A percentile compares a stretch with the other conserved stretches of the same genome.
Conservation (phyloP, 2,329 filamentous ascomycete species). For the Capronia coronata region DNA sequence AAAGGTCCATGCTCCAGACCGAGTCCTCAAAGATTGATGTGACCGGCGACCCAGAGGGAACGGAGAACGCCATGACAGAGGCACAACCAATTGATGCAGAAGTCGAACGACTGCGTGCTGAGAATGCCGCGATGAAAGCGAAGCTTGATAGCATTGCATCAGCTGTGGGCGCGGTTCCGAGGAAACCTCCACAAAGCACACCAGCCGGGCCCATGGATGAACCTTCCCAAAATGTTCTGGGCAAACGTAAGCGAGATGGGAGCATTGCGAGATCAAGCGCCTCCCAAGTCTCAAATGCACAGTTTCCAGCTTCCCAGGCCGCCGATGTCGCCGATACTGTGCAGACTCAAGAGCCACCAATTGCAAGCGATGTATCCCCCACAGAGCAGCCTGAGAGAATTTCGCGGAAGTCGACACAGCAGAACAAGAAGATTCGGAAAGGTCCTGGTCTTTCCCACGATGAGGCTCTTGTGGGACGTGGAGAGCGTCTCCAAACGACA, state of each 20-base stretch:
- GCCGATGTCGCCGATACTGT: constrained; percentile 7
- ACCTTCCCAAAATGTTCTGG: constrained; percentile 1
- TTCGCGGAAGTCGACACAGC: too few species aligned
- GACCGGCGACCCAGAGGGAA: constrained; percentile 5
- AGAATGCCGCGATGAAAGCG: constrained; percentile 24
- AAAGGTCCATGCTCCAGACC: background rate
- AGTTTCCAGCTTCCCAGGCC: constrained; percentile 14
- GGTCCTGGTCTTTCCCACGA: too few species aligned
- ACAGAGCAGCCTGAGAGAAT: too few species aligned
- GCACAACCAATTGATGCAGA: constrained; percentile 14
- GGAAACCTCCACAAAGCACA: background rate
- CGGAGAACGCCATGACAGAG: constrained; percentile 11
- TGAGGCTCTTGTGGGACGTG: too few species aligned
- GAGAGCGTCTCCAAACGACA: too few species aligned
- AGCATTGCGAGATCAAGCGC: background rate
- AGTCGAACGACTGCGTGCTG: constrained; percentile 17
- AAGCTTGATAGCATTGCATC: constrained; percentile 19
- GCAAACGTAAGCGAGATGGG: constrained; percentile 23
- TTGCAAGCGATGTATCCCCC: too few species aligned
- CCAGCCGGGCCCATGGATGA: background rate
- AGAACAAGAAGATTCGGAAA: too few species aligned
- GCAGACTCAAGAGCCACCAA: constrained; percentile 1
- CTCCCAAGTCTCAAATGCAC: background rate
- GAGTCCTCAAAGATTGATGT: constrained; percentile 1
- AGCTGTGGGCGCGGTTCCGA: constrained; percentile 6